phyloP scores from a whole-genome alignment of 768 basidiomycete genomes.

The Guyanaporus albipodus region DNA sequence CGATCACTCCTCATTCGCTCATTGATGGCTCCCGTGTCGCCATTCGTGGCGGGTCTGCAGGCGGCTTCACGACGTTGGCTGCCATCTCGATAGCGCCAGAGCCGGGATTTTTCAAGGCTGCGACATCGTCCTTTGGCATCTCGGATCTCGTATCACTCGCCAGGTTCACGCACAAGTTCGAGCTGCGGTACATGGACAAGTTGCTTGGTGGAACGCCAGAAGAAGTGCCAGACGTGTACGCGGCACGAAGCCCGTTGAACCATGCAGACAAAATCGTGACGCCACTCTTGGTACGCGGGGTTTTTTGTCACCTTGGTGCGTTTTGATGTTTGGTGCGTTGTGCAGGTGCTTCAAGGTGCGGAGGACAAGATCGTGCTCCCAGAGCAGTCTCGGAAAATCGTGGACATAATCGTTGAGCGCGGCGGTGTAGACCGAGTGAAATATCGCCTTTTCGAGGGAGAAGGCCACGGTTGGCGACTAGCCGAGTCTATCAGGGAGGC shows the following conservation, averaged over 20 bases:
- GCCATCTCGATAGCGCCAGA: constrained; percentile 40
- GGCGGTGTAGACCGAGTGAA: constrained; percentile 29
- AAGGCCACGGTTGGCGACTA: constrained; percentile 42
- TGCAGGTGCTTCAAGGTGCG: constrained; percentile 66
- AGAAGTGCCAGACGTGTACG: constrained; percentile 55
- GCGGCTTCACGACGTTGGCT: constrained; percentile 66
- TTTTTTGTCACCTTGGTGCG: too few species aligned
- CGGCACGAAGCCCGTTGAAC: constrained; percentile 57
- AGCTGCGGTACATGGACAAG: constrained; percentile 53
- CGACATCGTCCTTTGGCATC: constrained; percentile 64
- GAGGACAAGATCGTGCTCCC: constrained; percentile 64
- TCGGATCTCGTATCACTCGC: constrained; percentile 57
- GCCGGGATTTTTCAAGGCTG: constrained; percentile 52
- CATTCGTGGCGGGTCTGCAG: constrained; percentile 70
- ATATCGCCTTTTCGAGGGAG: constrained; percentile 40
- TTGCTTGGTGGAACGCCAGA: constrained; percentile 57
- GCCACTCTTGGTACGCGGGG: constrained; percentile 54
- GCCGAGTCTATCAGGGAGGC: constrained; percentile 35
- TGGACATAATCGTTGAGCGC: constrained; percentile 20
- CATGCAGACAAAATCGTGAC: constrained; percentile 58
- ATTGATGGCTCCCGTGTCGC: constrained; percentile 62
- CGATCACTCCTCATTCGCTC: constrained; percentile 43
- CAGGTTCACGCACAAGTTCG: constrained; percentile 70
- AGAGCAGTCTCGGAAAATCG: constrained; percentile 46
- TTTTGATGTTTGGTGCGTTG: neutral